These are phyloP conservation scores for Moricandia arvensis DNA, from an alignment of 345 rosid genomes.

Conservation along the genomic window DNA sequence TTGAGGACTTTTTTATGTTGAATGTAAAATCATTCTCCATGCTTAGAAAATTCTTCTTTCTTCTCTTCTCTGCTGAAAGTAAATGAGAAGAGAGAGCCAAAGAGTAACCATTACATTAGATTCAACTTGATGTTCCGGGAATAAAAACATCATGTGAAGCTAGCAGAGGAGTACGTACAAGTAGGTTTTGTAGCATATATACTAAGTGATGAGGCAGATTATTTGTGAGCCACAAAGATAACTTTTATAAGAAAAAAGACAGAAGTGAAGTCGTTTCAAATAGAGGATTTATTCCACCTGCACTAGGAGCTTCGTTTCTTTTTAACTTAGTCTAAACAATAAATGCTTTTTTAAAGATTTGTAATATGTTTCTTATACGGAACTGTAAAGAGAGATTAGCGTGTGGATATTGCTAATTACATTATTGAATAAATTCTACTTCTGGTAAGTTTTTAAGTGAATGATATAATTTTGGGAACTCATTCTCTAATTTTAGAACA, in stretches of 20 bases:
- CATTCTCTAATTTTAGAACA: not conserved
- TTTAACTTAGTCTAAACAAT: slow-evolving; percentile 21
- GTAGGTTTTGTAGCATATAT: slow-evolving; percentile 23
- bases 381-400: not conserved
- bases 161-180: slow-evolving; percentile 8
- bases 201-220: slow-evolving; percentile 18
- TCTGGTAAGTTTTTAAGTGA: not conserved
- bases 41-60: not conserved
- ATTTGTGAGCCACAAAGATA: slow-evolving; percentile 26
- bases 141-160: slow-evolving; percentile 13
- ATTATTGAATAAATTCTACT: not conserved
- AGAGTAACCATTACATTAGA: too few relatives aligned
- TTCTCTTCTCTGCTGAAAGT: not conserved
- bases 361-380: not conserved
- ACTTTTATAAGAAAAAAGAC: not conserved
- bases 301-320: slow-evolving; percentile 17
- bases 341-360: not conserved
- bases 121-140: slow-evolving; percentile 4
- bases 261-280: slow-evolving; percentile 30
- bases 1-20: not conserved
- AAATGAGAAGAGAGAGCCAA: too few relatives aligned
- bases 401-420: slow-evolving; percentile 4
- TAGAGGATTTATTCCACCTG: slow-evolving; percentile 33
- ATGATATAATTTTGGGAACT: not conserved
- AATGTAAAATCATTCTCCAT: not conserved